Base-by-base conservation (phyloP, 2,329 filamentous ascomycete genomes). In the Nothopassalora personata region DNA sequence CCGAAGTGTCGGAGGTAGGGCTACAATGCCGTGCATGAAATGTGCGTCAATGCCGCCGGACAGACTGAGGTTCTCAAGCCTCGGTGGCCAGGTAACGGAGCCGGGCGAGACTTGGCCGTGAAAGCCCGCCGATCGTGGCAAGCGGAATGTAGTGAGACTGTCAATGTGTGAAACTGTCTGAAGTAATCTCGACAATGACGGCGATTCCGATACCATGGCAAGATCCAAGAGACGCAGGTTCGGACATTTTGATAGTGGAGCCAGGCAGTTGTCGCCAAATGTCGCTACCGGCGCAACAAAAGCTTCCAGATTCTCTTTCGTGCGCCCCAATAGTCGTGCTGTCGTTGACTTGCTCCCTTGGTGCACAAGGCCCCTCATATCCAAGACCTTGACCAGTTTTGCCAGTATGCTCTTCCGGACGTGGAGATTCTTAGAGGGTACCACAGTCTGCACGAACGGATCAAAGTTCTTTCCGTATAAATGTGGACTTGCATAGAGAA, bases 211-310 rank as follows among this genome's bases (percentile, higher is more conserved):
- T 6, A 85, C 79, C 3, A 83, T 75, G 4, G 76, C 78, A 6
- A 86, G 72, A 64, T 86, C 80, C 15, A 86, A 73, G 2, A 74
- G 61, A 9, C 71, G 71, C 4, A 87, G 73, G 0, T 76, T 73
- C 5, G 64, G 63, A 69, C 83, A 85, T 72, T 85, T 86, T 2
- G 79, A 77, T 19, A 87, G 68, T 2, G 81, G 76, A 2, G 82
- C 77, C 62, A 85, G 80, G 67, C 81, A 82, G 60, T 84, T 83
- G 54, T 81, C 71, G 2, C 79, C 80, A 65, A 86, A 86, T 4
- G 79, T 80, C 4, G 80, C 77, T 60, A 81, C 81, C 1, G 84
- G 84, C 0, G 84, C 83, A 50, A 80, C 69, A 67, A 86, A 86
- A n/a, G 73, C 69, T 61, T 80, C 74, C 18, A 87, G 68, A 1